phyloP scores from a whole-genome alignment of 2,329 filamentous ascomycete species.

The Diplocarpon mali region DNA sequence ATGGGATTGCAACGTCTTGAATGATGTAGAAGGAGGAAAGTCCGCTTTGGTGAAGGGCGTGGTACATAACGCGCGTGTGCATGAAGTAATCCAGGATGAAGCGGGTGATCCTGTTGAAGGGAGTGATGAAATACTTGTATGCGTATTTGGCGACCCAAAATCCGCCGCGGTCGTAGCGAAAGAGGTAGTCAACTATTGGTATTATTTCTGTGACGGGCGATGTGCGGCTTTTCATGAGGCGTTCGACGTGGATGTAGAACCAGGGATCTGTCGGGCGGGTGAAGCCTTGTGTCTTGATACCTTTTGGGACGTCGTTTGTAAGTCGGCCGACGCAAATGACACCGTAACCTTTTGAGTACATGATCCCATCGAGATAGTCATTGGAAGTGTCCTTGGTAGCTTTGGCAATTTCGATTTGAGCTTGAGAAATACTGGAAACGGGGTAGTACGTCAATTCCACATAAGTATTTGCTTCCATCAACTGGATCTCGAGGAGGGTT shows the following conservation, averaged over 20 bases:
- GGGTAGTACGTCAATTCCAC: slow-evolving; percentile 46
- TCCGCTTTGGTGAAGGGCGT: slow-evolving; percentile 46
- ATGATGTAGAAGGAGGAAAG: slow-evolving; percentile 45
- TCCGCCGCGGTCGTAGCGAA: slow-evolving; percentile 51
- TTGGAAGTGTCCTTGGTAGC: slow-evolving; percentile 20
- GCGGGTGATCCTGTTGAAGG: slow-evolving; percentile 48
- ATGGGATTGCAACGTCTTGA: slow-evolving; percentile 50
- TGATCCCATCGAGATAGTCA: slow-evolving; percentile 51
- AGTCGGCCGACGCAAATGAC: slow-evolving; percentile 43
- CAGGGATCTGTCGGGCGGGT: slow-evolving; percentile 45
- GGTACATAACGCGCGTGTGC: slow-evolving; percentile 49
- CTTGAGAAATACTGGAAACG: slow-evolving; percentile 31
- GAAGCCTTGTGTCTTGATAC: slow-evolving; percentile 33
- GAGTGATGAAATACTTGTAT: slow-evolving; percentile 46
- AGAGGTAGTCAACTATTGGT: slow-evolving; percentile 42
- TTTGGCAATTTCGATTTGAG: slow-evolving; percentile 31
- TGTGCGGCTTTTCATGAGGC: slow-evolving; percentile 18
- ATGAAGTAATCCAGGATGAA: slow-evolving; percentile 48
- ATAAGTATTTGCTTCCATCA: slow-evolving; percentile 39
- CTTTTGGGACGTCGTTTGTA: slow-evolving; percentile 26
- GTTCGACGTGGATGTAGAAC: slow-evolving; percentile 49
- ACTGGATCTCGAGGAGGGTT: slow-evolving; percentile 46
- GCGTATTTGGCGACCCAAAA: slow-evolving; percentile 58
- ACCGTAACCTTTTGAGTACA: slow-evolving; percentile 34
- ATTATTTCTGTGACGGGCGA: slow-evolving; percentile 30